A percentile compares a stretch with the other conserved stretches of the same genome.
Evolutionary conservation across 495 filamentous ascomycete genomes (phyloP).

Genomic region (Delitschia confertaspora): DNA sequence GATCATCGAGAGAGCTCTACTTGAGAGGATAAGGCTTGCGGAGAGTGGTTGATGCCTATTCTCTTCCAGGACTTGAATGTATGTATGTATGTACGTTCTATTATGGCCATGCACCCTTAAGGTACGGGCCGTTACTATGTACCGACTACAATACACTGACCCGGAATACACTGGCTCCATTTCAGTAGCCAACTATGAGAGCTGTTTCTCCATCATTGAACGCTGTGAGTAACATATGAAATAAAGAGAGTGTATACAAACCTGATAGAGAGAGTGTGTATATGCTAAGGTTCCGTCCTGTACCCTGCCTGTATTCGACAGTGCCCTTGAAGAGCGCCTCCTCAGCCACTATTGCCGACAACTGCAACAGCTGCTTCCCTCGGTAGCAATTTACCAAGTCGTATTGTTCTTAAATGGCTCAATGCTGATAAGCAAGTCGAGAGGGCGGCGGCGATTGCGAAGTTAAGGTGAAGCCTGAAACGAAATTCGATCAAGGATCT

Average conservation of each 20-base stretch:
- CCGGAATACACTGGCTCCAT: not conserved
- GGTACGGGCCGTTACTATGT: slow-evolving; percentile 8
- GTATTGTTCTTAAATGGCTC: slow-evolving; percentile 16
- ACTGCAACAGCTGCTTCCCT: slow-evolving; percentile 16
- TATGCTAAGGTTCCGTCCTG: not conserved
- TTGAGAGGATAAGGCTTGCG: no score
- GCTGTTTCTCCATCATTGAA: not conserved
- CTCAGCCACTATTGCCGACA: slow-evolving; percentile 13
- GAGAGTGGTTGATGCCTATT: no score
- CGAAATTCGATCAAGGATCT: no score
- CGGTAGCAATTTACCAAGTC: slow-evolving; percentile 15
- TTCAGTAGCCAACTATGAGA: slow-evolving; percentile 6
- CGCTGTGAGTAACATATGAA: slow-evolving; percentile 5
- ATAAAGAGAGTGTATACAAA: slow-evolving; percentile 8
- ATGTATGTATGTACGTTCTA: slow-evolving; percentile 7
- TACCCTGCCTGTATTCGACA: slow-evolving; percentile 4
- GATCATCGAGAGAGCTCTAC: no score
- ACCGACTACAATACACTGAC: slow-evolving; percentile 2
- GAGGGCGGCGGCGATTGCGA: slow-evolving; percentile 10
- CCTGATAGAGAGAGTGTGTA: slow-evolving; percentile 1
- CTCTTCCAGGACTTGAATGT: no score
- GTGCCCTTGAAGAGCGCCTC: slow-evolving; percentile 9
- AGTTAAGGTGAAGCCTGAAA: slow-evolving; percentile 7
- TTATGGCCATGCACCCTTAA: slow-evolving; percentile 8
- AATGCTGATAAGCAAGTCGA: slow-evolving; percentile 9